phyloP scores from a whole-genome alignment of 169 alveolate species.

The Cryptosporidium sp. region DNA sequence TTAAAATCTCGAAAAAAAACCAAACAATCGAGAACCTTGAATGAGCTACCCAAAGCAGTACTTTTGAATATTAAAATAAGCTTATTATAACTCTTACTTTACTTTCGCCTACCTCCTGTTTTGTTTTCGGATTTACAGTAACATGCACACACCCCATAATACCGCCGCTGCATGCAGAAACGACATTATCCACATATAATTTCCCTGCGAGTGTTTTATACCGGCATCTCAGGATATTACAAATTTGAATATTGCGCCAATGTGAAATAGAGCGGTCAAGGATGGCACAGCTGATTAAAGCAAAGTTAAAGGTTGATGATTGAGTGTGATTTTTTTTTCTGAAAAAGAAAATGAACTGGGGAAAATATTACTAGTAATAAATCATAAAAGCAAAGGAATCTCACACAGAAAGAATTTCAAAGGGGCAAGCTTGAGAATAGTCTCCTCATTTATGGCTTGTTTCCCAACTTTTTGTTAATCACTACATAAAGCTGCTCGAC shows the following conservation, averaged over 20 bases:
- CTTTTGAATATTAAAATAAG: neutral
- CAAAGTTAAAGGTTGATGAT: neutral
- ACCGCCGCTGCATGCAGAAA: too few relatives aligned
- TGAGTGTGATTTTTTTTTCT: neutral
- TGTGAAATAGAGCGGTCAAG: too few relatives aligned
- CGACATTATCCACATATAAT: too few relatives aligned
- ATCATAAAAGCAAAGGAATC: neutral
- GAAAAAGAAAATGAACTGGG: neutral
- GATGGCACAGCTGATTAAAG: too few relatives aligned
- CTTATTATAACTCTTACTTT: neutral
- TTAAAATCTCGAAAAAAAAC: slow-evolving; percentile 2
- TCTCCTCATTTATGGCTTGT: neutral
- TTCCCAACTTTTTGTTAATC: neutral
- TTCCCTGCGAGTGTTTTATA: too few relatives aligned
- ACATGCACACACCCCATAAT: too few relatives aligned
- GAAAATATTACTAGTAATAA: neutral
- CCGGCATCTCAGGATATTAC: too few relatives aligned
- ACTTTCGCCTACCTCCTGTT: neutral
- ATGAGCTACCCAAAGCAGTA: neutral
- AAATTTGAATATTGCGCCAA: too few relatives aligned
- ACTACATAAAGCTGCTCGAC: slow-evolving; percentile 80
- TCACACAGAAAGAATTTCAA: slow-evolving; percentile 3
- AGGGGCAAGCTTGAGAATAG: neutral
- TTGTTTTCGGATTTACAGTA: too few relatives aligned
- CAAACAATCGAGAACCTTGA: neutral